Evolutionary conservation across 169 alveolate genomes (phyloP), one percentile per base, ranked within the genome.

Genomic region (Babesia ovata): DNA sequence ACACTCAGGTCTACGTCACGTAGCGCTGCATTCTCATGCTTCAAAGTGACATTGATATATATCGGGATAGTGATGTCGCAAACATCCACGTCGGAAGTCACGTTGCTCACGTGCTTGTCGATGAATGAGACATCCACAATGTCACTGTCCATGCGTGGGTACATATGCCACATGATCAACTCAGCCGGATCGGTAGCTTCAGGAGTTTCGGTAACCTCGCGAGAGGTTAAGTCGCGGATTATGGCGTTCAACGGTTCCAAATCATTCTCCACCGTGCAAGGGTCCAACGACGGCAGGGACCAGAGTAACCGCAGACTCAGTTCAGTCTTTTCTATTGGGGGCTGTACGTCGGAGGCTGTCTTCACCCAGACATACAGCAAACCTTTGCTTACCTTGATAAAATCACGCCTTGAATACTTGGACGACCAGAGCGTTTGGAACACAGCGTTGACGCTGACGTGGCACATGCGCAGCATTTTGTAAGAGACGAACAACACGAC

Each of bases 101-200:
- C 39, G 29, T 26, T 65, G 50, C 33, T 13, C 22, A 13, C 22
- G 19, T 69, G 29, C 42, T 36, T 62, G 26, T 81, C 45, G 21
- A 57, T 52, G n/a, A 81, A 70, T 21, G 88, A 73, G 17, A 72
- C 73, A 12, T 72, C 78, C 16, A 24, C 46, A 36, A 81, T 72
- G 71, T 58, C 50, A 39, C 36, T 44, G 28, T 50, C 48, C 45
- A 3, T 36, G 58, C 60, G 66, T 17, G 76, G 76, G 39, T 24
- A 63, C 77, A 81, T 71, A 24, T 71, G 75, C 88, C 88, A 81
- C 24, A 81, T 26, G 33, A 63, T 61, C 26, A 81, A 13, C 24
- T 81, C 88, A 48, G 61, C 56, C 19, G 29, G 12, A 22, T 28
- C 75, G 21, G 60, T 0, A 33, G 50, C 19, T 21, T 14, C 26